Evolutionary conservation across 2,329 filamentous ascomycete species (phyloP), one percentile per base, ranked within the genome.

Genomic region (Cryphonectria japonica): DNA sequence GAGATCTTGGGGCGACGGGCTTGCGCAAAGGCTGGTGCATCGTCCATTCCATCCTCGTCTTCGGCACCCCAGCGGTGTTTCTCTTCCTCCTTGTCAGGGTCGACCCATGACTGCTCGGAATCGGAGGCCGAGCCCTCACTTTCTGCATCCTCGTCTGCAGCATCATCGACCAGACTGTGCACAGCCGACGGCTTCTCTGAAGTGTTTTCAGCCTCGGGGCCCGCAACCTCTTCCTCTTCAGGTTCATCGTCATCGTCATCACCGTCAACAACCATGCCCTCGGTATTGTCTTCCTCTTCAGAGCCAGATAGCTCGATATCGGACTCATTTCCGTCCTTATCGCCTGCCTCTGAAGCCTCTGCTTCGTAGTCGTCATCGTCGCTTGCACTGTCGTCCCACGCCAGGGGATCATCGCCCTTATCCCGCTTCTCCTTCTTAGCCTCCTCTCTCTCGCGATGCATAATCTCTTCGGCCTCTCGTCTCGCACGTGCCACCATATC

Each of bases 401-500:
- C 86, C 34, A 88, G 77, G 14, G 84, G 84, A 72, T 88, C 87
- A 19, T 79, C 78, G 1, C 83, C 84, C 7, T 78, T 82, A 74
- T 78, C 83, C 76, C 81, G 85, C 76, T 78, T 86, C 68, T 89
- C 86, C 77, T 90, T 89, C 82, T 93, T 95, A 0, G 89, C 89
- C 61, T 89, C 90, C 39, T 88, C 91, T 74, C 90, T 90, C 81
- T 99, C 96, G 65, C 89, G 85, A 76, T 92, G 89, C 80, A 91
- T 92, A 66, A 98, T 90, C 75, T 92, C 90, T 61, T 92, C 88
- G 1, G 91, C 95, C 78, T 98, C 93, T 73, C 90, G 86, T 70
- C 94, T 87, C 29, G 95, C 95, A 76, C 91, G 94, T 64, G 95
- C 92, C 37, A 98, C 88, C 72, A 98, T 87, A 77, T 98, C 92